These are phyloP conservation scores for Vanrija humicola DNA, from an alignment of 1,284 basidiomycete species.

Conservation along the genomic window DNA sequence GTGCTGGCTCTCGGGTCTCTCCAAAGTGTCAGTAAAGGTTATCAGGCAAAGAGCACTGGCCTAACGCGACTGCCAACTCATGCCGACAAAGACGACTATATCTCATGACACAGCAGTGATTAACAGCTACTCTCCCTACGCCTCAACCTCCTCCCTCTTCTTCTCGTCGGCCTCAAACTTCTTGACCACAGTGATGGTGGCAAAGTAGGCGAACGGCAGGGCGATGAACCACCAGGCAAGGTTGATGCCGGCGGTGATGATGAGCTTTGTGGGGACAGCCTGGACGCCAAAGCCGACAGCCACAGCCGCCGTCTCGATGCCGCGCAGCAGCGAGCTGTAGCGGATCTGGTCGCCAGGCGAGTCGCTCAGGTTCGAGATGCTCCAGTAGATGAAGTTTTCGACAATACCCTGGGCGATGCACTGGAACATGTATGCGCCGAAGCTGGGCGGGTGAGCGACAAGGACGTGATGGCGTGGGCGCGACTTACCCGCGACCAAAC, in stretches of 20 bases:
- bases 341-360: slow-evolving; percentile 13
- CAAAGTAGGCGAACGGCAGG: slow-evolving; percentile 3
- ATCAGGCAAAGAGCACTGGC: too few relatives aligned
- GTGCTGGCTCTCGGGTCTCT: too few relatives aligned
- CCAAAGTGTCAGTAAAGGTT: too few relatives aligned
- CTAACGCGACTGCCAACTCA: too few relatives aligned
- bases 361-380: slow-evolving; percentile 9
- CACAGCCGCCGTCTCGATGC: slow-evolving; percentile 11
- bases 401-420: slow-evolving; percentile 1
- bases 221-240: slow-evolving; percentile 4
- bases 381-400: slow-evolving; percentile 12
- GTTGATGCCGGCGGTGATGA: slow-evolving; percentile 8
- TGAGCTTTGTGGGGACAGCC: slow-evolving; percentile 10
- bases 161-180: slow-evolving; percentile 2
- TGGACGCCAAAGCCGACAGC: slow-evolving; percentile 9
- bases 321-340: slow-evolving; percentile 10
- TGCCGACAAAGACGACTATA: too few relatives aligned
- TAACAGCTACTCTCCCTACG: too few relatives aligned
- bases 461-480: too few relatives aligned
- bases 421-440: slow-evolving; percentile 14
- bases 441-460: neutral
- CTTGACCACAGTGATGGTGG: slow-evolving; percentile 6
- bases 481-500: slow-evolving; percentile 6
- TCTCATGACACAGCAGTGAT: too few relatives aligned
- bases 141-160: neutral